Percentiles rank a stretch among this genome's conserved stretches.
Evolutionary conservation across 2,329 filamentous ascomycete species (phyloP).

Genomic region (Aspergillus brunneoviolaceus): DNA sequence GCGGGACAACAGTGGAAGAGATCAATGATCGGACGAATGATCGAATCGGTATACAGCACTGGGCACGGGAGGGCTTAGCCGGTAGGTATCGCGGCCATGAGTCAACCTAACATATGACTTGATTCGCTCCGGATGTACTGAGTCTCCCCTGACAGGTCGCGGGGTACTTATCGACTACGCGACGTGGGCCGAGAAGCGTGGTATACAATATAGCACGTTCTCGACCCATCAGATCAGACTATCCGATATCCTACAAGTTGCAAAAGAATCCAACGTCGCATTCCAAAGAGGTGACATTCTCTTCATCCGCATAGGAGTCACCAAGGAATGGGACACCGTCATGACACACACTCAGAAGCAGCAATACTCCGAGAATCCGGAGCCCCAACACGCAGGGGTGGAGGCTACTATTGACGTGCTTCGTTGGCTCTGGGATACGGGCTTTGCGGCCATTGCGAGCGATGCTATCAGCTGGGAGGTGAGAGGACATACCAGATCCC

Average conservation of each 20-base stretch:
- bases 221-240: conserved; percentile 42
- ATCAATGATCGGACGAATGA: conserved; percentile 46
- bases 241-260: conserved; percentile 39
- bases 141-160: conserved; percentile 38
- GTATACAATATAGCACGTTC: conserved; percentile 44
- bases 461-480: conserved; percentile 58
- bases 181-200: conserved; percentile 44
- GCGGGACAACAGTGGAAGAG: conserved; percentile 48
- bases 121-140: neutral
- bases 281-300: conserved; percentile 56
- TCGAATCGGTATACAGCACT: conserved; percentile 51
- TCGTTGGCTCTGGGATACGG: conserved; percentile 59
- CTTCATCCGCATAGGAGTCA: conserved; percentile 48
- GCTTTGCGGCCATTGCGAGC: conserved; percentile 58
- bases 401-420: conserved; percentile 52
- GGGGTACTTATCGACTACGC: conserved; percentile 55
- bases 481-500: conserved; percentile 18
- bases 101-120: too few species aligned
- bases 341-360: conserved; percentile 36
- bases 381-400: conserved; percentile 49
- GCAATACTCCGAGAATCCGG: conserved; percentile 36
- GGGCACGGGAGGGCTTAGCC: conserved; percentile 50
- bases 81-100: conserved; percentile 23
- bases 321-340: conserved; percentile 42
- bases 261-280: conserved; percentile 43